Evolutionary conservation across 2,329 filamentous ascomycete species (phyloP), one percentile per base, ranked within the genome.

Genomic region (Reticulascus tulasneorum): DNA sequence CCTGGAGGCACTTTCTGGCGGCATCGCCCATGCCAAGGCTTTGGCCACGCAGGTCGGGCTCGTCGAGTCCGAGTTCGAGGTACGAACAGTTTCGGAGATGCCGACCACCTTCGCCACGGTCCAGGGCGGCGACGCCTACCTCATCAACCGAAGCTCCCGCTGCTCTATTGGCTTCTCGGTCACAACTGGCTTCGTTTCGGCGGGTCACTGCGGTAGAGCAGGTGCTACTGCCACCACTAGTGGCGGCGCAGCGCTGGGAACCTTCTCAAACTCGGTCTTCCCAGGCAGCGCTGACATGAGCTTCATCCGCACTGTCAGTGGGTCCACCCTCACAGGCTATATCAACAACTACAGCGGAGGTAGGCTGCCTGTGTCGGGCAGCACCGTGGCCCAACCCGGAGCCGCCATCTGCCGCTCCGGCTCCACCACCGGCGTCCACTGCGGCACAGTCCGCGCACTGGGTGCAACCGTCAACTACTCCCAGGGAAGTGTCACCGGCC

Each of bases 111-210:
- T 59, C 34, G 59, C 50, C 39, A 61, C 56, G 0, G 45, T 63
- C 46, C 44, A 41, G 19, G 61, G 61, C 28, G 61, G 60, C 32
- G 59, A 63, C 35, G 56, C 60, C 43, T 64, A 64, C 57, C 40
- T 42, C 45, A 63, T 64, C 52, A 47, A 57, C 50, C 36, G 37
- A 7, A 13, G 13, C 32, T 44, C 39, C 31, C 54, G 61, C 4
- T 64, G 61, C 59, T 64, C 61, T 38, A 42, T 64, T 40, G 61
- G 61, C 20, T 64, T 64, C 53, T 50, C 59, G 3, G 61, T 64
- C 44, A 63, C 57, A 18, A 58, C 54, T 20, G 61, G 61, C 15
- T 64, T 64, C 49, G 61, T 64, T 21, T 55, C 59, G 17, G 61
- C 61, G 16, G 61, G 61, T 33, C 61, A 64, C 56, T 64, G 61